Conservation (phyloP, 1,284 basidiomycete species). For the Sanghuangporus weigelae region DNA sequence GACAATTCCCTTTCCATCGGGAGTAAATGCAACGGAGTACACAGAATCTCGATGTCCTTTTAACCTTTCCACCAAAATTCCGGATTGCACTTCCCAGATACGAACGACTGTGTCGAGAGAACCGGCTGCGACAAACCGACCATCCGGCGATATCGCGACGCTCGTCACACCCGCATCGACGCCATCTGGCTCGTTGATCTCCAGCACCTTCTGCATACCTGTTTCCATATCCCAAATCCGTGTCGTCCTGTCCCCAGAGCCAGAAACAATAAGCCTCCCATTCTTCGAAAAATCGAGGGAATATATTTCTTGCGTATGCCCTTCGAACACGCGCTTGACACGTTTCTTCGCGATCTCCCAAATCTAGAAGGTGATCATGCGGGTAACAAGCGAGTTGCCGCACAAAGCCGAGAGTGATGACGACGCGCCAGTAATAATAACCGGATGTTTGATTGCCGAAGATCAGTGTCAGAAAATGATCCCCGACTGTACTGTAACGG, state of each 20-base stretch:
- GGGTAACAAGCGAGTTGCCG: conserved; percentile 2
- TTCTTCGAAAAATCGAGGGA: conserved; percentile 84
- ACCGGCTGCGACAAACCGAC: conserved; percentile 77
- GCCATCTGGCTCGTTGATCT: conserved; percentile 53
- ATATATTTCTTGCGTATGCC: conserved; percentile 89
- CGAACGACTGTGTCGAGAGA: conserved; percentile 81
- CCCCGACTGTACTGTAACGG: not conserved
- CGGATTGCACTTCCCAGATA: conserved; percentile 80
- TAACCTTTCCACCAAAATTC: conserved; percentile 68
- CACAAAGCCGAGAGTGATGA: not conserved
- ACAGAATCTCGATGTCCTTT: conserved; percentile 81
- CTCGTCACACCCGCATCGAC: conserved; percentile 75
- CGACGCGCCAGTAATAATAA: not conserved
- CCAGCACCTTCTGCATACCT: conserved; percentile 51
- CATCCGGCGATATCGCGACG: conserved; percentile 79
- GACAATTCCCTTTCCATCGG: conserved; percentile 75
- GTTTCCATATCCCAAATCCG: conserved; percentile 82
- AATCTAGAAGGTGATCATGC: conserved; percentile 46
- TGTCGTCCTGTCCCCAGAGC: conserved; percentile 87
- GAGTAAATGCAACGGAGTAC: conserved; percentile 79
- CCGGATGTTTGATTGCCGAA: not conserved
- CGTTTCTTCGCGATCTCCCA: conserved; percentile 81
- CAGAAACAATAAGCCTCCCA: conserved; percentile 81
- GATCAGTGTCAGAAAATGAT: no score
- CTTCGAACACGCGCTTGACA: conserved; percentile 71